phyloP scores from a whole-genome alignment of 2,329 filamentous ascomycete species.

The Verticillium tricorpus region DNA sequence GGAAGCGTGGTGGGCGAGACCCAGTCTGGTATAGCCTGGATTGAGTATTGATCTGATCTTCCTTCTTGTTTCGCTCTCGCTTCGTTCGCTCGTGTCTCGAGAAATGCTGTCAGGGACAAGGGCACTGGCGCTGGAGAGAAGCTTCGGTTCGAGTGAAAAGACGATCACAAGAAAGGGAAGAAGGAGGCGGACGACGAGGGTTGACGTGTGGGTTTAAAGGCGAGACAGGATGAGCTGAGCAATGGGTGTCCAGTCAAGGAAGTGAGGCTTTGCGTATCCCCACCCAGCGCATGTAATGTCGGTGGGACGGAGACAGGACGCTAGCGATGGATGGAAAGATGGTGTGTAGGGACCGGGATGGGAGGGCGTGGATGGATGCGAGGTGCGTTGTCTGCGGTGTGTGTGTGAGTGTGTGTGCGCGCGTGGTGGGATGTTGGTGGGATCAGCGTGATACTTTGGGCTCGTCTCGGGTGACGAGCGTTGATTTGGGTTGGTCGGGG shows the following conservation, averaged over 20 bases:
- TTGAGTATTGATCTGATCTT: slow-evolving; percentile 2
- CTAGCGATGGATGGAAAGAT: slow-evolving; percentile 6
- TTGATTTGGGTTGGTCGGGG: not conserved
- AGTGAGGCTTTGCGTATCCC: slow-evolving; percentile 14
- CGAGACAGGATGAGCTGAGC: slow-evolving; percentile 12
- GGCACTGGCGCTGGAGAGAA: slow-evolving; percentile 2
- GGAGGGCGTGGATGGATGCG: slow-evolving; percentile 3
- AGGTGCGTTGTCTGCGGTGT: slow-evolving; percentile 6
- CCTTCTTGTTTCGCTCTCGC: not conserved
- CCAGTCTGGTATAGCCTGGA: not conserved
- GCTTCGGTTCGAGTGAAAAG: slow-evolving; percentile 1
- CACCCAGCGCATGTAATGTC: slow-evolving; percentile 12
- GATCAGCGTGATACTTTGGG: not conserved
- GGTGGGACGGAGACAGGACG: slow-evolving; percentile 14
- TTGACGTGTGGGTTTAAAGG: slow-evolving; percentile 13
- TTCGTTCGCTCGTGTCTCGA: not conserved
- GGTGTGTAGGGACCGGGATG: slow-evolving; percentile 3
- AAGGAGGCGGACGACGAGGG: slow-evolving; percentile 6
- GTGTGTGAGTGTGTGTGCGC: not conserved
- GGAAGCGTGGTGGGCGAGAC: no score
- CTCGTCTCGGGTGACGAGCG: not conserved
- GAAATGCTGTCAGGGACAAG: slow-evolving; percentile 4
- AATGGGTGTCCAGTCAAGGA: slow-evolving; percentile 13
- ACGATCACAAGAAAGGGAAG: slow-evolving; percentile 4
- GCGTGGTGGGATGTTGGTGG: not conserved